Base-by-base conservation (phyloP, 768 basidiomycete genomes). In the Strobilomyces dryophilus region DNA sequence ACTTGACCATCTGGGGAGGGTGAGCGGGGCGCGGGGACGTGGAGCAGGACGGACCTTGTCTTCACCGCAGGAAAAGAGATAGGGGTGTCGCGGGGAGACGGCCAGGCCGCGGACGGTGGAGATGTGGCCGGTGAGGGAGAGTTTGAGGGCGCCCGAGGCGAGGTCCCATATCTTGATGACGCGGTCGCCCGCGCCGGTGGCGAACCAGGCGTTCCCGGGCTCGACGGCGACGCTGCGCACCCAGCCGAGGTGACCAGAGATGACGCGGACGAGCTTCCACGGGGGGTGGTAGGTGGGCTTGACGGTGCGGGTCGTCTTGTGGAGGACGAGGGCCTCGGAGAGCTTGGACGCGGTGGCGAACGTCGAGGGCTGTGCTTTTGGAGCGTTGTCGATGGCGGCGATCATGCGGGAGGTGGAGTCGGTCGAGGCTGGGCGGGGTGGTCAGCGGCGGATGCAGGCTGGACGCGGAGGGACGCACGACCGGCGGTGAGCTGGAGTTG, bases 141-240 rank as follows among this genome's bases (percentile, higher is more conserved):
- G 74, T 69, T 93, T 97, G 63, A 98, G 76, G 71, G 98, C 95
- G n/a, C 97, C 97, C 3, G 87, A 89, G 9, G 97, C 97, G 61
- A 99, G 67, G 68, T 99, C 95, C 97, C 97, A 98, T 10, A 99
- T 93, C 76, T 99, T 98, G 67, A 99, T 89, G 32, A 99, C 95
- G 21, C 97, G 83, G 71, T 98, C 97, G 4, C 97, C 97, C 0
- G 97, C 97, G 54, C 97, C 97, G 0, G 94, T 94, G 2, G 91
- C 97, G 59, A 99, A 98, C 97, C 97, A 99, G 66, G 95, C 74
- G 74, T 99, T 99, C 10, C 94, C 97, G 10, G 95, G 95, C 71
- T 98, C 97, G 35, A 99, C 93, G 3, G 97, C 93, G 15, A 91
- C 89, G 63, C 89, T 88, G 52, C 97, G 83, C 15, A 99, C 95